Evolutionary conservation across 768 basidiomycete species (phyloP).

Genomic region (Lactarius hengduanensis): DNA sequence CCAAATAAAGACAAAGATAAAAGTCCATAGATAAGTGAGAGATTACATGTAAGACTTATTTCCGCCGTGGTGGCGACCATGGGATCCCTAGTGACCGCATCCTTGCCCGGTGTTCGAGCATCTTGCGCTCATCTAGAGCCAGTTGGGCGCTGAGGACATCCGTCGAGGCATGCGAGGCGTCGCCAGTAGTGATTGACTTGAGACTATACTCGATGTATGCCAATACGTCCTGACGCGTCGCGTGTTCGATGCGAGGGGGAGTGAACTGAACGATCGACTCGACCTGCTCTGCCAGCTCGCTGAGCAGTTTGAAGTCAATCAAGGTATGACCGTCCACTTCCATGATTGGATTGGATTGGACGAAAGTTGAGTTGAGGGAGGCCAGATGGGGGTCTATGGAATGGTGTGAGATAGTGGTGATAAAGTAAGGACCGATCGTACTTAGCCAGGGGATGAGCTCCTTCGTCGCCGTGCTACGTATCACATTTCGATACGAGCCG

Average conservation of each 20-base stretch:
- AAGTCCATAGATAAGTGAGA: neutral
- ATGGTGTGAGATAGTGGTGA: neutral
- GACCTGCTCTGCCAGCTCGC: slow-evolving; percentile 13
- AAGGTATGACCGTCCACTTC: slow-evolving; percentile 12
- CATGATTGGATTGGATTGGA: neutral
- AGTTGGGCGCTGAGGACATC: neutral
- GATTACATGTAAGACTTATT: neutral
- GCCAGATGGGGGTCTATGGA: slow-evolving; percentile 13
- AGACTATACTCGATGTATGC: slow-evolving; percentile 18
- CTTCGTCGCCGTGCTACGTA: neutral
- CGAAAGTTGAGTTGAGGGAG: slow-evolving; percentile 10
- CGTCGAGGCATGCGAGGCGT: neutral
- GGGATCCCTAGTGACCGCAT: slow-evolving; percentile 10
- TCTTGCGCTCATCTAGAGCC: neutral
- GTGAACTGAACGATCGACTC: slow-evolving; percentile 12
- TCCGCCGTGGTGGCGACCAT: slow-evolving; percentile 10
- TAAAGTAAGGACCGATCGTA: neutral
- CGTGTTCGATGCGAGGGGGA: neutral
- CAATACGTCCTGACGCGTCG: slow-evolving; percentile 4
- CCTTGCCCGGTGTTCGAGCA: neutral
- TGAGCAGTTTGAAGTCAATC: slow-evolving; percentile 10
- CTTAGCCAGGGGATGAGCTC: slow-evolving; percentile 20
- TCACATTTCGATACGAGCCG: neutral
- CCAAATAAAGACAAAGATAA: neutral
- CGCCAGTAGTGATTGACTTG: neutral